Conservation (phyloP, 495 filamentous ascomycete genomes). For the Penicillium bovifimosum region DNA sequence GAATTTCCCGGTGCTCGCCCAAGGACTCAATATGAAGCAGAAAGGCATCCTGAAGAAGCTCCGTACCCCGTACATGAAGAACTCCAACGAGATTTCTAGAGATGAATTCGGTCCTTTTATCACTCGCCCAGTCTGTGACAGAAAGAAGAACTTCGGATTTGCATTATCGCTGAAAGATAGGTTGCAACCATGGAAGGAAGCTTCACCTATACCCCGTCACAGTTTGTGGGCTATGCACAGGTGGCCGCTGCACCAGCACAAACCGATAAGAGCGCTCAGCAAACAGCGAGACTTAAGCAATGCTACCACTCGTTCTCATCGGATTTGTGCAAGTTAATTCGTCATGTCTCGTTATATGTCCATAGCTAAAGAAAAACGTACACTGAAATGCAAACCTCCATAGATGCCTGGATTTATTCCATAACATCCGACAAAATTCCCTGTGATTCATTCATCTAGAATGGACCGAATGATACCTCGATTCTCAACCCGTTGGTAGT, state of each 20-base stretch:
- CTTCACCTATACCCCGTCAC: conserved; percentile 35
- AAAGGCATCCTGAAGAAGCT: too few species aligned
- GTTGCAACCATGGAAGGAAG: too few species aligned
- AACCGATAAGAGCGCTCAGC: background rate
- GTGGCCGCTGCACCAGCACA: conserved; percentile 39
- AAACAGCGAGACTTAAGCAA: background rate
- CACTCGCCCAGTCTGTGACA: background rate
- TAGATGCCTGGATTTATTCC: background rate
- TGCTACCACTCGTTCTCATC: too few species aligned
- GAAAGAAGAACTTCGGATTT: background rate
- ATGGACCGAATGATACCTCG: conserved; percentile 45
- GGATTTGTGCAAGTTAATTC: too few species aligned
- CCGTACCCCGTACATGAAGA: too few species aligned
- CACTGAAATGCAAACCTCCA: background rate
- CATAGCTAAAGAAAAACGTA: conserved; percentile 9
- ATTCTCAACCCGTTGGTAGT: conserved; percentile 47
- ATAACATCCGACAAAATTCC: background rate
- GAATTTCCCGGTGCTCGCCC: background rate
- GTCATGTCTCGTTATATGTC: conserved; percentile 10
- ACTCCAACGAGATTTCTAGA: background rate
- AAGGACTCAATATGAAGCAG: too few species aligned
- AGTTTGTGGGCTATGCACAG: conserved; percentile 56
- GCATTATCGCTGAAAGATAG: conserved; percentile 1
- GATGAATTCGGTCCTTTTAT: background rate
- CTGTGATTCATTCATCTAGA: conserved; percentile 27